phyloP scores from a whole-genome alignment of 805 yeast genomes.

The Myxozyma mucilagina region DNA sequence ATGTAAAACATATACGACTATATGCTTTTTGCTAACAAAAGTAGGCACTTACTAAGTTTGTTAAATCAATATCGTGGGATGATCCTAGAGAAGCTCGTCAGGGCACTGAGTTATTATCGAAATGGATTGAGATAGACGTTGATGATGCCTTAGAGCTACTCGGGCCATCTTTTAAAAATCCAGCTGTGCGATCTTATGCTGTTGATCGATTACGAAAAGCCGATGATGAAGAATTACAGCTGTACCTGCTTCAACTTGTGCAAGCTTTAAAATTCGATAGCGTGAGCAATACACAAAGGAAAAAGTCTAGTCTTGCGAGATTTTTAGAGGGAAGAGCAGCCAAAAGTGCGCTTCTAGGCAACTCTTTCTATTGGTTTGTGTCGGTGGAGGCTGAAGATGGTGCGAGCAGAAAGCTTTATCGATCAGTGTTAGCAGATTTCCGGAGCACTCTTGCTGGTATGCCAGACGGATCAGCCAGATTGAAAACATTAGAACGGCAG shows the following conservation, averaged over 20 bases:
- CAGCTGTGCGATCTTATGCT: slow-evolving; percentile 80
- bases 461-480: slow-evolving; percentile 37
- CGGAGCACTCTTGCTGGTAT: slow-evolving; percentile 41
- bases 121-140: slow-evolving; percentile 73
- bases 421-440: slow-evolving; percentile 51
- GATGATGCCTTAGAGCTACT: slow-evolving; percentile 85
- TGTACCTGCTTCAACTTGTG: slow-evolving; percentile 83
- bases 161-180: slow-evolving; percentile 73
- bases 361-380: slow-evolving; percentile 87
- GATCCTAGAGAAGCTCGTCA: slow-evolving; percentile 79
- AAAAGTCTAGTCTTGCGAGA: slow-evolving; percentile 44
- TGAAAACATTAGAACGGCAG: slow-evolving; percentile 53
- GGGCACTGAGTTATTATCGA: slow-evolving; percentile 68
- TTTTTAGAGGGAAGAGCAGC: slow-evolving; percentile 75
- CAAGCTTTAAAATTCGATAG: slow-evolving; percentile 84
- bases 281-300: slow-evolving; percentile 25
- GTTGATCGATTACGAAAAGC: slow-evolving; percentile 80
- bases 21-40: background rate
- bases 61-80: slow-evolving; percentile 85
- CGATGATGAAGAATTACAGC: slow-evolving; percentile 66
- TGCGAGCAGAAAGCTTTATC: slow-evolving; percentile 46
- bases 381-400: slow-evolving; percentile 82
- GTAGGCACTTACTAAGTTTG: slow-evolving; percentile 68
- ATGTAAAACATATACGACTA: background rate
- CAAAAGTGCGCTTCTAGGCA: slow-evolving; percentile 66